These are phyloP conservation scores for Urochloa ruziziensis DNA, from an alignment of 176 grass and related monocot species.

Conservation along the genomic window DNA sequence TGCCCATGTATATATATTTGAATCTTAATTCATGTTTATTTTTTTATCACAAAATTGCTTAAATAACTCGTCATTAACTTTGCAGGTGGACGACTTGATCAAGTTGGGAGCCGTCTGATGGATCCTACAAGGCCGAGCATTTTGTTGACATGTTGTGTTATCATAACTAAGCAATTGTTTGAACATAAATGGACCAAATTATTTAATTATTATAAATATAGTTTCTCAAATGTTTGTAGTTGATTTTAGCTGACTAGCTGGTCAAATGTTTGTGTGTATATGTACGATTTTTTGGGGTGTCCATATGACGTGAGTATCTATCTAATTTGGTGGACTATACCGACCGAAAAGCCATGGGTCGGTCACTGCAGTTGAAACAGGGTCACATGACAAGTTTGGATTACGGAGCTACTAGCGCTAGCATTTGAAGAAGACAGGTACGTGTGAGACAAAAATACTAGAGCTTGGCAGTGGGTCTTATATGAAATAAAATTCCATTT, in stretches of 20 bases:
- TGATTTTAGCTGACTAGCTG: neutral
- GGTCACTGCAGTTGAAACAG: too few species aligned
- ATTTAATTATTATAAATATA: neutral
- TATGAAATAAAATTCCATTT: too few species aligned
- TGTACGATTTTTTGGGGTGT: neutral
- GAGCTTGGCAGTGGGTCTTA: too few species aligned
- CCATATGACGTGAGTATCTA: neutral
- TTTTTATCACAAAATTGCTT: neutral
- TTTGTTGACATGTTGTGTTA: neutral
- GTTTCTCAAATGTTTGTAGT: neutral
- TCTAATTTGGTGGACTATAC: too few species aligned
- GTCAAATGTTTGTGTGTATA: neutral
- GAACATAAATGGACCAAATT: neutral
- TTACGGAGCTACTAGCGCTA: too few species aligned
- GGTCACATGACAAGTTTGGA: too few species aligned
- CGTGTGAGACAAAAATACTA: too few species aligned
- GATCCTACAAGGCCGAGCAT: constrained; percentile 1
- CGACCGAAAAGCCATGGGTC: too few species aligned
- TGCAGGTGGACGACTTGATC: neutral
- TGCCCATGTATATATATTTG: constrained; percentile 8
- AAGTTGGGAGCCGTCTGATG: neutral
- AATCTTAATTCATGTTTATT: neutral
- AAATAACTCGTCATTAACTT: neutral
- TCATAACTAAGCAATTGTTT: neutral
- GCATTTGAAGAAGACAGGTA: too few species aligned